Evolutionary conservation across 1,284 basidiomycete genomes (phyloP).

Genomic region (Moesziomyces globuligerus): DNA sequence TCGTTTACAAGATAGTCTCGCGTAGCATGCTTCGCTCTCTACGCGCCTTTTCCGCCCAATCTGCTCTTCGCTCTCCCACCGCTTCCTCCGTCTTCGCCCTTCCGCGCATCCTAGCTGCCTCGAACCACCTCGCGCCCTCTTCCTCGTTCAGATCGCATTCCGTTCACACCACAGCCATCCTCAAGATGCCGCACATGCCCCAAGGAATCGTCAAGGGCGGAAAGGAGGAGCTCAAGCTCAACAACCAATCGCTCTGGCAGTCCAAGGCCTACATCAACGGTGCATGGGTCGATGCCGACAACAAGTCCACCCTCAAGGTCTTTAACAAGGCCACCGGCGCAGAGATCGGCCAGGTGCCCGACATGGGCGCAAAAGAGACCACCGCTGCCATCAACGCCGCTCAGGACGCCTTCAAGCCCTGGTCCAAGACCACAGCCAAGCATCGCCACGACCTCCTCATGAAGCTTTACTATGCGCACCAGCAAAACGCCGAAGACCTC

Average conservation of each 20-base stretch:
- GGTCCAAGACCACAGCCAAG: slow-evolving; percentile 63
- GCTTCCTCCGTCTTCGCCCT: background rate
- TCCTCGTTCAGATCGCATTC: background rate
- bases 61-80: slow-evolving; percentile 11
- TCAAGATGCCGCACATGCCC: slow-evolving; percentile 63
- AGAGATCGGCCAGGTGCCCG: slow-evolving; percentile 59
- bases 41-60: slow-evolving; percentile 10
- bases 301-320: slow-evolving; percentile 57
- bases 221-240: slow-evolving; percentile 61
- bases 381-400: slow-evolving; percentile 61
- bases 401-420: slow-evolving; percentile 52
- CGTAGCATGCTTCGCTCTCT: slow-evolving; percentile 43
- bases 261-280: slow-evolving; percentile 62
- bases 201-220: slow-evolving; percentile 62
- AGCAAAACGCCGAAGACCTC: slow-evolving; percentile 59
- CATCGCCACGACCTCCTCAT: slow-evolving; percentile 60
- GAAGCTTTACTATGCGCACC: slow-evolving; percentile 57
- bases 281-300: slow-evolving; percentile 53
- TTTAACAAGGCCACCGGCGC: slow-evolving; percentile 65
- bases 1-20: too few species aligned
- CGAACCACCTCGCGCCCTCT: background rate
- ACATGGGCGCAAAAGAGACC: slow-evolving; percentile 58
- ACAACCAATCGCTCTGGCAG: slow-evolving; percentile 51
- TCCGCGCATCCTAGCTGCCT: background rate
- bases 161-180: slow-evolving; percentile 13